phyloP scores from a whole-genome alignment of 805 yeast species.

The Yarrowia sp. region DNA sequence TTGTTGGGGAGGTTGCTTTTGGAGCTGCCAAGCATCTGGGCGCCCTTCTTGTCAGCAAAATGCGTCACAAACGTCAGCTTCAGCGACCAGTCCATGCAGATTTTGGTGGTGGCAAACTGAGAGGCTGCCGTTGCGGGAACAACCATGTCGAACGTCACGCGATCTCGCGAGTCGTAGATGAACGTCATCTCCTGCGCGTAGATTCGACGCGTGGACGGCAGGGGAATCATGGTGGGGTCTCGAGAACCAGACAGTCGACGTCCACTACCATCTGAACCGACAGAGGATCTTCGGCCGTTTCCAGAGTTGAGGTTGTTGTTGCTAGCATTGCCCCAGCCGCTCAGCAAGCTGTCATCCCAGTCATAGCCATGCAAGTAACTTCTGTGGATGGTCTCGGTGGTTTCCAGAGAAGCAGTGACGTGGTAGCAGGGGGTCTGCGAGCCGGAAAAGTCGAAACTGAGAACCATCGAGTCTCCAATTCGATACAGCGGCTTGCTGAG shows the following conservation, averaged over 20 bases:
- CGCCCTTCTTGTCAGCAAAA: conserved; percentile 23
- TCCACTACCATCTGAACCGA: conserved; percentile 7
- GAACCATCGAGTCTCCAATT: conserved; percentile 48
- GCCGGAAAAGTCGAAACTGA: conserved; percentile 41
- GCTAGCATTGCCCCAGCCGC: conserved; percentile 30
- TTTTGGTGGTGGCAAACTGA: conserved; percentile 37
- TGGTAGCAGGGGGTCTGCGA: conserved; percentile 39
- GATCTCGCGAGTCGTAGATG: conserved; percentile 16
- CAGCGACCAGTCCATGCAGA: conserved; percentile 38
- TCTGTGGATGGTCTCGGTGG: conserved; percentile 38
- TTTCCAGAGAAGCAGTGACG: conserved; percentile 43
- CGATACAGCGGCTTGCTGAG: conserved; percentile 40
- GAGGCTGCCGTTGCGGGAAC: conserved; percentile 42
- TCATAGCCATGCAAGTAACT: conserved; percentile 35
- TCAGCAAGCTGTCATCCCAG: conserved; percentile 30
- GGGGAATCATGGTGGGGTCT: conserved; percentile 30
- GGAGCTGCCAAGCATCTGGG: neutral
- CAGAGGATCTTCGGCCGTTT: conserved; percentile 30
- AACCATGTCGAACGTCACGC: conserved; percentile 14
- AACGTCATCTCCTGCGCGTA: conserved; percentile 25
- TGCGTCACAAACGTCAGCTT: conserved; percentile 38
- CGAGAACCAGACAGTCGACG: conserved; percentile 32
- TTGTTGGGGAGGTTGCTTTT: neutral
- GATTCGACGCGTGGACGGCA: conserved; percentile 33
- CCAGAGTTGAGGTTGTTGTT: conserved; percentile 31